Conservation (phyloP, 805 yeast genomes). For the Blastobotrys parvus region DNA sequence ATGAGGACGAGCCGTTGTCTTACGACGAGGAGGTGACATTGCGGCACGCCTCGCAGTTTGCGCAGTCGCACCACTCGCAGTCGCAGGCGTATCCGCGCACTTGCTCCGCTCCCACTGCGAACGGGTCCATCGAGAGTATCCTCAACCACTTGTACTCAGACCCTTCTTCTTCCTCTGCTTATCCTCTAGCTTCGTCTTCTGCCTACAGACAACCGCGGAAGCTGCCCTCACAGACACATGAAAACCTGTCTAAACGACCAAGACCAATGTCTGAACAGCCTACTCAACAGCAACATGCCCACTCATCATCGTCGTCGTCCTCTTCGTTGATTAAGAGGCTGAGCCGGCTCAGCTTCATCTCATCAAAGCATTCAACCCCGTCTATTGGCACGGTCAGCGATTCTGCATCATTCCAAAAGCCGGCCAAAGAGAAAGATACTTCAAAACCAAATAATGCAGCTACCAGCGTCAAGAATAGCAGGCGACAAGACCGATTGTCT, state of each 20-base stretch:
- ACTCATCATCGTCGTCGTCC: too few species aligned
- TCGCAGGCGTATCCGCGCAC: constrained; percentile 8
- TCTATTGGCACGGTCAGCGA: not conserved
- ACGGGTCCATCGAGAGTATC: constrained; percentile 15
- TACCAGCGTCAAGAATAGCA: too few species aligned
- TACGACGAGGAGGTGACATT: constrained; percentile 17
- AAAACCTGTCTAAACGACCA: not conserved
- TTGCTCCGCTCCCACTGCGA: constrained; percentile 14
- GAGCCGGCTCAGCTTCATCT: too few species aligned
- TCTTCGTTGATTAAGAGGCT: too few species aligned
- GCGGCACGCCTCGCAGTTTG: constrained; percentile 13
- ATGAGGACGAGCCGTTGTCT: constrained; percentile 16
- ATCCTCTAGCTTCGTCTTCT: not conserved
- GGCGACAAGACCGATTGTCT: too few species aligned
- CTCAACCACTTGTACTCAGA: constrained; percentile 1
- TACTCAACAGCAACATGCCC: too few species aligned
- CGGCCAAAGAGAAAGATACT: too few species aligned
- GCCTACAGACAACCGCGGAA: not conserved
- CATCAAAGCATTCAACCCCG: not conserved
- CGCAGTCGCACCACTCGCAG: too few species aligned
- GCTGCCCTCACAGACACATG: not conserved
- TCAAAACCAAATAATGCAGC: too few species aligned
- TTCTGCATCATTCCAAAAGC: too few species aligned
- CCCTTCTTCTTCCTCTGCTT: not conserved
- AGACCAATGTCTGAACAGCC: too few species aligned